Evolutionary conservation across 495 filamentous ascomycete genomes (phyloP), one percentile per base, ranked within the genome.

Genomic region (Lasiosphaeria miniovina): DNA sequence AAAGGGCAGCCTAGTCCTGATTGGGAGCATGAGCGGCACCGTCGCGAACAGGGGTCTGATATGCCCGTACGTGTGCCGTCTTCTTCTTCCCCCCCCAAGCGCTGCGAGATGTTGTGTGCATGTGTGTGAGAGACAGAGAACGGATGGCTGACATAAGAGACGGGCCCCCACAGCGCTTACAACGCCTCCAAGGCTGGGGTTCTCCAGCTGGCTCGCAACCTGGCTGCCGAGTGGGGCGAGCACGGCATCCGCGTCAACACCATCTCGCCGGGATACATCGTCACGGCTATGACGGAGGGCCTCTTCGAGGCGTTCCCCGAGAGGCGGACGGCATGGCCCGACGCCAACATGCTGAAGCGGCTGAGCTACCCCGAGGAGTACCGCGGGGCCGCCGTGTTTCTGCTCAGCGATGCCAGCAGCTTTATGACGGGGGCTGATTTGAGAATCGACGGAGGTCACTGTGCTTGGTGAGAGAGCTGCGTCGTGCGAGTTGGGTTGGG

Each of bases 191-290:
- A 96, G 73, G 90, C 90, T 4, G 92, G 83, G 11, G 90, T 96
- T 5, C 67, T 96, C 71, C 92, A 96, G 68, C 85, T 96, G 4
- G 86, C 78, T 7, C 87, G 89, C 65, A 93, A 91, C 72, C 82
- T 97, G n/a, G 93, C 92, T 6, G 72, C 84, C 35, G 90, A 95
- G 72, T 93, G 93, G 93, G 93, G 93, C 33, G 68, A 74, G 50
- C 82, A 93, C 72, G 88, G 87, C 54, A 97, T 98, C 71, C 89
- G 93, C 4, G 92, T 96, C 61, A 98, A 98, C 77, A 95, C 92
- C 45, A 87, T 97, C 65, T 96, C 90, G 12, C 93, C 93, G 0
- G 93, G 93, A 36, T 98, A 98, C 70, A 96, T 97, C 63, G 85
- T 94, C 54, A 96, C 92, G n/a, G 82, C 84, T 36, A 95, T 96